Evolutionary conservation across 768 basidiomycete genomes (phyloP).

Genomic region (Hemileccinum rubropunctum): DNA sequence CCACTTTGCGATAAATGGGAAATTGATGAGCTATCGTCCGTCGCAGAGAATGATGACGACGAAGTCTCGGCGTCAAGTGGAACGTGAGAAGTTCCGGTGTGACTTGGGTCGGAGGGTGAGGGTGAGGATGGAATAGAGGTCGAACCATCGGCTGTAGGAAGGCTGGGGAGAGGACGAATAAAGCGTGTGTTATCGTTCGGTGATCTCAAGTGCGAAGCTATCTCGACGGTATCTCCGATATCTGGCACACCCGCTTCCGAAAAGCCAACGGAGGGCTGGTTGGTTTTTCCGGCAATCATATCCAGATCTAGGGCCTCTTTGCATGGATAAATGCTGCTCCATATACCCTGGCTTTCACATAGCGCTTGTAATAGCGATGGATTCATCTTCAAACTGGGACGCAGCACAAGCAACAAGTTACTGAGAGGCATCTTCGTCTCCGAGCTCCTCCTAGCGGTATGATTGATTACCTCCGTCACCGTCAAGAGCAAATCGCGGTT

Average conservation of each 20-base stretch:
- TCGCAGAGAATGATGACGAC: constrained; percentile 25
- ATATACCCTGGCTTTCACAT: constrained; percentile 69
- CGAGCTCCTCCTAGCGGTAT: constrained; percentile 62
- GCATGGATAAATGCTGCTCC: constrained; percentile 38
- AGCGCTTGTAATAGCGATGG: constrained; percentile 69
- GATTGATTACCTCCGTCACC: constrained; percentile 74
- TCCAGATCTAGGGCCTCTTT: constrained; percentile 8
- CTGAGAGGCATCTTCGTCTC: constrained; percentile 92
- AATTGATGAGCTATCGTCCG: constrained; percentile 33
- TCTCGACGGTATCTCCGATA: background rate
- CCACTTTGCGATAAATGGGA: constrained; percentile 29
- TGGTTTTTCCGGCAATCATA: background rate
- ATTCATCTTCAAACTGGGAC: constrained; percentile 80
- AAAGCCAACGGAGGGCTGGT: background rate
- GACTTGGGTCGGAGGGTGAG: constrained; percentile 3
- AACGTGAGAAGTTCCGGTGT: background rate
- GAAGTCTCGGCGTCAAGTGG: constrained; percentile 19
- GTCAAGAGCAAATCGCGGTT: constrained; percentile 84
- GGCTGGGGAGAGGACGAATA: constrained; percentile 23
- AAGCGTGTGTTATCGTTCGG: constrained; percentile 15
- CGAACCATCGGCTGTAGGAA: constrained; percentile 16
- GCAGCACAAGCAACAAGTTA: constrained; percentile 85
- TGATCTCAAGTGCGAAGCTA: constrained; percentile 1
- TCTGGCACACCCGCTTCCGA: background rate
- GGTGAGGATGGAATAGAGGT: constrained; percentile 3